Conservation (phyloP, 2,329 filamentous ascomycete genomes). For the Ampelomyces quisqualis region DNA sequence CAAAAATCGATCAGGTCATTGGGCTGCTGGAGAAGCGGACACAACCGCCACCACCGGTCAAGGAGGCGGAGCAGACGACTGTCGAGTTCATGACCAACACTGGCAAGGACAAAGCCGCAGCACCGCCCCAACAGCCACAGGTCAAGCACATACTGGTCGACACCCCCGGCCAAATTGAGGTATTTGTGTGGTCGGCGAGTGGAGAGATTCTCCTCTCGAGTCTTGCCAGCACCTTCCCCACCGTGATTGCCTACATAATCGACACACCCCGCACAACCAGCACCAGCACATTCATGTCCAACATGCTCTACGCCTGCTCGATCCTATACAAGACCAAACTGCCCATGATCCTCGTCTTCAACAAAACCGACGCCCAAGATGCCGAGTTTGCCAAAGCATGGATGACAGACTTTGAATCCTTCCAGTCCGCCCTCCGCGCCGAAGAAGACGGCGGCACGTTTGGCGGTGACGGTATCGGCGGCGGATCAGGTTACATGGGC, state of each 20-base stretch:
- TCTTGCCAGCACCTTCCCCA: constrained; percentile 90
- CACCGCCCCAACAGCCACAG: constrained; percentile 55
- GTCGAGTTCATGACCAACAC: constrained; percentile 41
- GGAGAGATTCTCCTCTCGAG: constrained; percentile 92
- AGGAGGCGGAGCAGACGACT: constrained; percentile 34
- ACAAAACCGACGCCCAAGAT: constrained; percentile 96
- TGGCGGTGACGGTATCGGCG: constrained; percentile 68
- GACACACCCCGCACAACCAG: constrained; percentile 92
- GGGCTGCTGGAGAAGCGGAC: constrained; percentile 86
- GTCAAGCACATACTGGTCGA: constrained; percentile 85
- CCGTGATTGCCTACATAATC: constrained; percentile 95
- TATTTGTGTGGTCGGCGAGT: constrained; percentile 97
- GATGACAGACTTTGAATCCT: constrained; percentile 99
- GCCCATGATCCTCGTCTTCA: constrained; percentile 98
- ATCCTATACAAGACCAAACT: constrained; percentile 99
- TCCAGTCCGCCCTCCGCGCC: constrained; percentile 77
- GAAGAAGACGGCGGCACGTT: constrained; percentile 80
- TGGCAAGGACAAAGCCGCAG: constrained; percentile 28
- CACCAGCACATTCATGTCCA: constrained; percentile 98
- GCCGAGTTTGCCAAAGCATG: constrained; percentile 92
- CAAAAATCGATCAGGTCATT: constrained; percentile 96
- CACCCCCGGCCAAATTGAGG: constrained; percentile 96
- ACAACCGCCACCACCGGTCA: constrained; percentile 49
- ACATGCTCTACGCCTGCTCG: constrained; percentile 98
- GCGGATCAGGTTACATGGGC: constrained; percentile 91